A percentile compares a stretch with the other conserved stretches of the same genome.
Conservation (phyloP, 768 basidiomycete species). For the Sarcodon aspratus region DNA sequence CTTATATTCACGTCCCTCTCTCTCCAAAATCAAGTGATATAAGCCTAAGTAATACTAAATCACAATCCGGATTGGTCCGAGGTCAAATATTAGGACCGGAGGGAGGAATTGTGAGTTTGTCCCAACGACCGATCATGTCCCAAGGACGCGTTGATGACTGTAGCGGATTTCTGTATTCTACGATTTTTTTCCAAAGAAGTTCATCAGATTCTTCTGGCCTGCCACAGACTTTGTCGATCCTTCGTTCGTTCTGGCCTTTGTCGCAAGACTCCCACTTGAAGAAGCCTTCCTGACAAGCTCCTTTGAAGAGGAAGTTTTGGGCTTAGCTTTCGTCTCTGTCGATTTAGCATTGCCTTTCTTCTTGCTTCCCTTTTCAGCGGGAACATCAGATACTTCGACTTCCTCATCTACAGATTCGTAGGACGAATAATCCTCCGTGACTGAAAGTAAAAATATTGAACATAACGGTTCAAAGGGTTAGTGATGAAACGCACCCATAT, state of each 20-base stretch:
- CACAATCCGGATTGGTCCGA: no score
- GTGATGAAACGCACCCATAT: slow-evolving; percentile 41
- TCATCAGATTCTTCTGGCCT: slow-evolving; percentile 11
- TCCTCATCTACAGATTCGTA: slow-evolving; percentile 71
- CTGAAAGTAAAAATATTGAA: slow-evolving; percentile 21
- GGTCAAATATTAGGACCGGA: no score
- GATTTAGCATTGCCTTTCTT: slow-evolving; percentile 3
- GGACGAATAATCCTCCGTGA: slow-evolving; percentile 67
- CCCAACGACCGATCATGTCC: no score
- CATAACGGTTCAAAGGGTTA: slow-evolving; percentile 1
- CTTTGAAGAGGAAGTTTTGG: slow-evolving; percentile 4
- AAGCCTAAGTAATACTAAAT: no score
- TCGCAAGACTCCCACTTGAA: slow-evolving; percentile 5
- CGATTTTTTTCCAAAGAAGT: slow-evolving; percentile 14
- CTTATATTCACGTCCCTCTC: no score
- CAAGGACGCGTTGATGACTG: no score
- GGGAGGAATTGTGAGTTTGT: no score
- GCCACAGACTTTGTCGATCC: slow-evolving; percentile 4
- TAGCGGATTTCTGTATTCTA: neutral
- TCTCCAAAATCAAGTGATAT: no score
- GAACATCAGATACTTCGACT: slow-evolving; percentile 13
- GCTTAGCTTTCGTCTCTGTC: slow-evolving; percentile 7
- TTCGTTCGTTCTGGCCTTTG: slow-evolving; percentile 4
- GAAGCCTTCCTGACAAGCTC: slow-evolving; percentile 2
- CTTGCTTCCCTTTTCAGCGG: slow-evolving; percentile 13